phyloP scores from a whole-genome alignment of 495 filamentous ascomycete genomes.

The Mytilinidion resinicola region DNA sequence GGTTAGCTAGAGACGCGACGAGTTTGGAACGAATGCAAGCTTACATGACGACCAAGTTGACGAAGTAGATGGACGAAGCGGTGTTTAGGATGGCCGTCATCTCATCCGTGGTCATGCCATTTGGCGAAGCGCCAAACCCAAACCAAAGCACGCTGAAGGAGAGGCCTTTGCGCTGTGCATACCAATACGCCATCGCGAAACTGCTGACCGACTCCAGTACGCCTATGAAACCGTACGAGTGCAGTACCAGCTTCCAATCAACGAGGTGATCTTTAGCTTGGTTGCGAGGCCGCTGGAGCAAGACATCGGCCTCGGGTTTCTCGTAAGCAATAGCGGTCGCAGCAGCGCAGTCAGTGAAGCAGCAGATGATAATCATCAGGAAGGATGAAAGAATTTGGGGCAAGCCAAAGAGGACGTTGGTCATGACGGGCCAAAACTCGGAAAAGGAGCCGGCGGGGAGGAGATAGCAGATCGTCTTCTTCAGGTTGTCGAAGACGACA shows the following conservation, averaged over 20 bases:
- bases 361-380: slow-evolving; percentile 54
- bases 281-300: slow-evolving; percentile 54
- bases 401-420: slow-evolving; percentile 60
- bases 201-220: slow-evolving; percentile 52
- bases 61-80: slow-evolving; percentile 64
- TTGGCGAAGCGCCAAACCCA: slow-evolving; percentile 44
- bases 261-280: slow-evolving; percentile 57
- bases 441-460: slow-evolving; percentile 59
- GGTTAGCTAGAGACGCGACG: not conserved
- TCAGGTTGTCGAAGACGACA: slow-evolving; percentile 49
- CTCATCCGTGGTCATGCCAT: slow-evolving; percentile 25
- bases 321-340: slow-evolving; percentile 67
- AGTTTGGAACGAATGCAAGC: slow-evolving; percentile 4
- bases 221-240: slow-evolving; percentile 59
- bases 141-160: slow-evolving; percentile 55
- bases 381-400: slow-evolving; percentile 62
- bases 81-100: slow-evolving; percentile 45
- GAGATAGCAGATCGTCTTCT: slow-evolving; percentile 52
- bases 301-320: slow-evolving; percentile 61
- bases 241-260: slow-evolving; percentile 56
- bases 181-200: slow-evolving; percentile 63
- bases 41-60: slow-evolving; percentile 64
- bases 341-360: slow-evolving; percentile 61
- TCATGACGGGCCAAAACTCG: slow-evolving; percentile 65
- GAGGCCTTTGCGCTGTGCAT: slow-evolving; percentile 53